Evolutionary conservation across 768 basidiomycete species (phyloP), one percentile per base, ranked within the genome.

Genomic region (Suillus hirtellus): DNA sequence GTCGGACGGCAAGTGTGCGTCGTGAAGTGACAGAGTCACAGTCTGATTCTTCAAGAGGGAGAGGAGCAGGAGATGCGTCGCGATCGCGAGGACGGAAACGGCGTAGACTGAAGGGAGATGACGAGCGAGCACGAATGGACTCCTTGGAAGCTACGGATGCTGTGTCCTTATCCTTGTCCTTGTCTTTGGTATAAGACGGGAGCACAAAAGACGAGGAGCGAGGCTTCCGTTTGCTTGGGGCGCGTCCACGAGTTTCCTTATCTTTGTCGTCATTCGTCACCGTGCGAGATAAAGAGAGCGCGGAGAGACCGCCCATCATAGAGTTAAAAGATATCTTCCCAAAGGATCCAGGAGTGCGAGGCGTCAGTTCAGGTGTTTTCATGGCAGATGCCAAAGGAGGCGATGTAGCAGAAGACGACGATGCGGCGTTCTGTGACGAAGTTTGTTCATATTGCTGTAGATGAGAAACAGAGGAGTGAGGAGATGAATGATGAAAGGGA

Each of bases 21-120:
- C 72, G 68, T 44, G 53, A 68, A 17, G 19, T 64, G 61, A 76
- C 58, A 0, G 74, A 75, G 50, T 85, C 83, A 47, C 82, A 79
- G 63, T 87, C 83, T 3, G 87, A 79, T 58, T 82, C 78, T 49
- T 86, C 86, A 71, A 88, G 74, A 44, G 81, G 83, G 69, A 85
- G 80, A 37, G 85, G 83, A 0, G 82, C 78, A 34, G 83, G 87
- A 3, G 87, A 88, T 7, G 79, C 68, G 1, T 87, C 86, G 31
- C 85, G 79, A 61, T 82, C 81, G 59, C 84, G 79, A 10, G 83
- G 78, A 65, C 90, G 84, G 62, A 86, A 83, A 40, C 90, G 82
- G 49, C 92, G 82, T 62, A 93, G 84, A 49, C 79, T 80, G 73
- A 97, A 96, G 47, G 95, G 92, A 2, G 93, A 93, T 68, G 88